These are phyloP conservation scores for Naganishia kalamii DNA, from an alignment of 768 basidiomycete species.

Conservation along the genomic window DNA sequence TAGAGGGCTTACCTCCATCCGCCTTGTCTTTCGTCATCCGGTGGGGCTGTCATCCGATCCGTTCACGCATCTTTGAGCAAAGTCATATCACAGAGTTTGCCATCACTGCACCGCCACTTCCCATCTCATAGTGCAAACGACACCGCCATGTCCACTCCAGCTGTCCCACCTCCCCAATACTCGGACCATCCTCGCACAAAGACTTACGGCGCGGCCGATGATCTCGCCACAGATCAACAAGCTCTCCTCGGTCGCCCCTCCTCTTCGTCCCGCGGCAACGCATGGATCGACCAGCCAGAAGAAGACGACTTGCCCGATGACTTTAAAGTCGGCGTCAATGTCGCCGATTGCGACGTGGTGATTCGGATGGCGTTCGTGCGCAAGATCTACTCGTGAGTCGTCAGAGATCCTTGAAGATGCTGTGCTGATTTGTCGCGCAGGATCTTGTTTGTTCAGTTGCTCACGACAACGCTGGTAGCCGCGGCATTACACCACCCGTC, in stretches of 20 bases:
- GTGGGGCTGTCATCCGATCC: too few relatives aligned
- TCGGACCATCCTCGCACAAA: constrained; percentile 30
- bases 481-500: constrained; percentile 63
- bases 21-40: too few relatives aligned
- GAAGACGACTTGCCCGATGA: constrained; percentile 78
- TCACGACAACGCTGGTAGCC: constrained; percentile 73
- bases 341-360: constrained; percentile 50
- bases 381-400: constrained; percentile 60
- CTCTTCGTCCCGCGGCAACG: constrained; percentile 30
- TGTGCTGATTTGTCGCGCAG: constrained; percentile 36
- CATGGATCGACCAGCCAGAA: constrained; percentile 60
- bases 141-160: constrained; percentile 18
- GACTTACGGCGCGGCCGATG: constrained; percentile 32
- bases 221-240: constrained; percentile 10
- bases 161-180: constrained; percentile 36
- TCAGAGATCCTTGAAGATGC: too few relatives aligned
- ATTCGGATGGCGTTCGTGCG: constrained; percentile 74
- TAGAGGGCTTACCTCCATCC: too few relatives aligned
- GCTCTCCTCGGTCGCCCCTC: constrained; percentile 21
- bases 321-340: constrained; percentile 58
- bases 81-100: too few relatives aligned
- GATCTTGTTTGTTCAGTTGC: constrained; percentile 58
- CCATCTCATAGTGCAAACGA: background rate
- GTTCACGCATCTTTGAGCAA: too few relatives aligned
- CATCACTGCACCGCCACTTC: background rate